Evolutionary conservation across 2,329 filamentous ascomycete species (phyloP), one percentile per base, ranked within the genome.

Genomic region (Aspergillus brasiliensis): DNA sequence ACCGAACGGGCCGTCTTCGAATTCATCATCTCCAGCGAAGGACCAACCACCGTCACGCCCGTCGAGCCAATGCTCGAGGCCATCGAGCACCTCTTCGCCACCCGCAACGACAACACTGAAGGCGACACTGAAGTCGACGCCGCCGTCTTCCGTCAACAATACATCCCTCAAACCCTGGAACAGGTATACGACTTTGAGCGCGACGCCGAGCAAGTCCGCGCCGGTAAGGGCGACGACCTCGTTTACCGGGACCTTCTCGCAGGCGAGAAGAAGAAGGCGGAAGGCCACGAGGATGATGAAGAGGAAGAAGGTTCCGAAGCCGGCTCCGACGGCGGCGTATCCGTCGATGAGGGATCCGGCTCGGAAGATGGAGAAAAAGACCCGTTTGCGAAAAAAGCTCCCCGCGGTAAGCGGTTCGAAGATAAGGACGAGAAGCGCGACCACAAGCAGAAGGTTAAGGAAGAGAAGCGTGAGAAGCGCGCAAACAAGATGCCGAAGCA

Each of bases 401-500:
- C 92, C 3, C 82, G 92, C 34, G 93, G 93, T 1, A 92, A 92
- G 75, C 86, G 90, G 62, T 94, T 96, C 70, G 89, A 95, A 73
- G 92, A 97, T 69, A 97, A 97, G 78, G 92, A 97, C 11, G 86
- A 86, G 60, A 98, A 97, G 76, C 90, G 88, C 66, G 87, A 86
- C 65, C 95, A 97, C 76, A 99, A 99, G 76, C 86, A 87, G 74
- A 89, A 90, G 1, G 90, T 97, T 67, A 99, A 98, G 79, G 94
- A 97, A 71, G 94, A 93, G 71, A 97, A 97, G 81, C 88, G 92
- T 37, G 93, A 97, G 76, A 92, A 96, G 81, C 83, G 95, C 61
- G 91, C 94, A 76, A 90, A 91, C 3, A 99, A 99, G 82, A 96
- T 99, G 79, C 94, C 95, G 0, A 99, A 99, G 80, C 88, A 96